Percentiles rank a stretch among this genome's conserved stretches.
These are phyloP conservation scores for Trebouxia sp. DNA, from an alignment of 139 green algal species.

Conservation along the genomic window DNA sequence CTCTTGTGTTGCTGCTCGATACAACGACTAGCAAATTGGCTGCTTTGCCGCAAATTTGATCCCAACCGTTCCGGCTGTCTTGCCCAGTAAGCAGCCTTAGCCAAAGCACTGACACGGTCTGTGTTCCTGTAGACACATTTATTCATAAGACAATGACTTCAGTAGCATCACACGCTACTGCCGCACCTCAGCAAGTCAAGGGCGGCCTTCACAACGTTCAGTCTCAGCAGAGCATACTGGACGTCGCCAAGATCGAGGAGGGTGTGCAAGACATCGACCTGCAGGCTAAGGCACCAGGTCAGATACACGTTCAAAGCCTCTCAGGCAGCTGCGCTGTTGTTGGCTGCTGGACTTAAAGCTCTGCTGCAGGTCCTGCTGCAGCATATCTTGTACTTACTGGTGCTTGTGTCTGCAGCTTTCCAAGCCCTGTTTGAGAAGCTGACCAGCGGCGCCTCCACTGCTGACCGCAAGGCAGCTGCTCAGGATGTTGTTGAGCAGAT, in stretches of 20 bases:
- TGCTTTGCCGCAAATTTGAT: too few species aligned
- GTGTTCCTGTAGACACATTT: too few species aligned
- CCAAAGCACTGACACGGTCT: too few species aligned
- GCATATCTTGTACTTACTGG: neutral
- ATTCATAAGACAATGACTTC: too few species aligned
- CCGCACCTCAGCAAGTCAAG: conserved; percentile 15
- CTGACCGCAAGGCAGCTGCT: conserved; percentile 26
- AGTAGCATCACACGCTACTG: neutral
- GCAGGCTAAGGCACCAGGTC: conserved; percentile 8
- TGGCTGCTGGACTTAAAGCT: neutral
- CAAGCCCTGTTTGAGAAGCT: conserved; percentile 10
- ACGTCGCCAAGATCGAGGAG: conserved; percentile 17
- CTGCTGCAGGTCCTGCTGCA: neutral
- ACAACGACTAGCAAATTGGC: too few species aligned
- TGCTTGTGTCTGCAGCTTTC: neutral
- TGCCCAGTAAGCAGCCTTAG: too few species aligned
- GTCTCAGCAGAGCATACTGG: conserved; percentile 20
- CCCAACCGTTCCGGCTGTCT: too few species aligned
- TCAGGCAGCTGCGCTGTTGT: neutral
- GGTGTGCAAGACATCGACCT: conserved; percentile 9
- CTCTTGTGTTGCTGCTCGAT: too few species aligned
- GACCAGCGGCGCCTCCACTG: conserved; percentile 4
- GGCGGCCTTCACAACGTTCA: conserved; percentile 16
- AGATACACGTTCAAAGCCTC: neutral
- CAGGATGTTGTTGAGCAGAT: conserved; percentile 27